Base-by-base conservation (phyloP, 2,329 filamentous ascomycete genomes). In the Diaporthe helianthi region DNA sequence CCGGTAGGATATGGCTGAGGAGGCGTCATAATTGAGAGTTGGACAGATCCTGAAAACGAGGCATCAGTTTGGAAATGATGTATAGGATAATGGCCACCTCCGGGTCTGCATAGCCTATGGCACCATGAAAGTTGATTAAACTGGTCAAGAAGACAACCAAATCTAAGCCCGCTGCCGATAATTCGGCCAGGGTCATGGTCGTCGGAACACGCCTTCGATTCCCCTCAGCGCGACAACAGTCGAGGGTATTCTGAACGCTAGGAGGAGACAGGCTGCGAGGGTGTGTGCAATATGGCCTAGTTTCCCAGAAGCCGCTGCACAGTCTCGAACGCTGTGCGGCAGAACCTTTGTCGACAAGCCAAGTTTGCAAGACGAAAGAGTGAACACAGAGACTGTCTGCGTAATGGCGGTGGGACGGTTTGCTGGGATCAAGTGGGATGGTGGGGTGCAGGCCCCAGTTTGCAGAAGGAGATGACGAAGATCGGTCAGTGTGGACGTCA, bases 71-170 rank as follows among this genome's bases (percentile, higher is more conserved):
- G 24, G 81, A 83, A 67, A 85, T 73, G 67, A 81, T 82, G 75
- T 86, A 86, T 8, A 87, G 78, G 29, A 77, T 75, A 54, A 85
- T 77, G 31, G 86, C 78, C 12, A 83, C 71, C 55, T 83, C 78
- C 19, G 84, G 82, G 70, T 86, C 84, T 65, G 84, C 81, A 71
- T 83, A 80, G 22, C 83, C 79, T 69, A 87, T 79, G 68, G 83
- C 84, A 71, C 84, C 82, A 74, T 82, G 82, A 74, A 87, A 83
- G 76, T 86, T 86, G 71, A 85, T 80, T 67, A 87, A 78, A 64
- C 85, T 85, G 49, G 83, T 84, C 72, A 87, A 78, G 75, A 87
- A 87, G 74, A 86, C 83, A 65, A 86, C 78, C 72, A 86, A 80
- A 73, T 85, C 80, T 63, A 87, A 78, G 71, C 86, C 76, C 41